Evolutionary conservation across 192 early-diverging fungal genomes (phyloP).

Genomic region (Gonapodya sp.): DNA sequence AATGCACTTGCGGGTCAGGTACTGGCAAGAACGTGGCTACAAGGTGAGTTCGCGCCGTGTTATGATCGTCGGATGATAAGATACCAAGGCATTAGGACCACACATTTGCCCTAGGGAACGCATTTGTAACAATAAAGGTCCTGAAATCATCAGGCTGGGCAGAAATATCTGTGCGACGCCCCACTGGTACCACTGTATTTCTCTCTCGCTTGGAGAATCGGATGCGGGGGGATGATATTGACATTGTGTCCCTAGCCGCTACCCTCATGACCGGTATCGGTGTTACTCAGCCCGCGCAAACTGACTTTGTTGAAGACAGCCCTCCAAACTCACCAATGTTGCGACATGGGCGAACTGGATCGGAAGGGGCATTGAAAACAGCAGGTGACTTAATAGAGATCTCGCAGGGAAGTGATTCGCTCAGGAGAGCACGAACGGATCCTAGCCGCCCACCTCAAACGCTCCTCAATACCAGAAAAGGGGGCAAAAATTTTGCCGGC

Average conservation of each 20-base stretch:
- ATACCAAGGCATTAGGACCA: conserved; percentile 29
- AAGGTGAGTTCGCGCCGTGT: no score
- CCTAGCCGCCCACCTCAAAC: not conserved
- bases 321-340: not conserved
- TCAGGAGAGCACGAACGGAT: not conserved
- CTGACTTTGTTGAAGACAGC: not conserved
- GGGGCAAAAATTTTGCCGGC: not conserved
- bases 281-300: no score
- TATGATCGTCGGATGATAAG: no score
- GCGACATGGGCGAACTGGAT: not conserved
- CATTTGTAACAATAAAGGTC: conserved; percentile 67
- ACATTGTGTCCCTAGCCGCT: conserved; percentile 36
- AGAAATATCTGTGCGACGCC: conserved; percentile 72
- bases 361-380: not conserved
- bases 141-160: conserved; percentile 59
- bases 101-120: conserved; percentile 41
- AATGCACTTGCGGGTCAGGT: conserved; percentile 10
- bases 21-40: conserved; percentile 24
- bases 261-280: conserved; percentile 35
- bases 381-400: not conserved
- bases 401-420: not conserved
- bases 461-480: not conserved
- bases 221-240: conserved; percentile 35
- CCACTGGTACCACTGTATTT: conserved; percentile 66
- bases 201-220: conserved; percentile 61